Evolutionary conservation across 2,329 filamentous ascomycete genomes (phyloP), one percentile per base, ranked within the genome.

Genomic region (Dactylellina haptotyla): DNA sequence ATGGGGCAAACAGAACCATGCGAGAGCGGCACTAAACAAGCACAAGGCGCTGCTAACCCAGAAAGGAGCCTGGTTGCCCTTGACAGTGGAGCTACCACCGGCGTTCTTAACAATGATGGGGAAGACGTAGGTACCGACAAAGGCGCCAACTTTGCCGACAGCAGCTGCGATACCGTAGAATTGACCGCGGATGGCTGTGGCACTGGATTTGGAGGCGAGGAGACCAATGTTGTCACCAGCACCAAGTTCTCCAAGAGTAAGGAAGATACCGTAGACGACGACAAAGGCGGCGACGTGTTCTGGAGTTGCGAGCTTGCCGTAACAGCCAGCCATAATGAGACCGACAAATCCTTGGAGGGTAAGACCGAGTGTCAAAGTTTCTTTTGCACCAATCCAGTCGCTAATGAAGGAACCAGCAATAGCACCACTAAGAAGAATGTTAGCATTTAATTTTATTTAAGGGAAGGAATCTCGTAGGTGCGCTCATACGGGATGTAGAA

Each of bases 181-280:
- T 79, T 91, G 87, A 1, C 93, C 93, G 39, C 93, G 87, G n/a
- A 97, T 89, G 16, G 90, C 90, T 3, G 93, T 97, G 0, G 93
- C 92, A 78, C 89, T 93, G 1, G 91, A 93, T 83, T 97, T 97
- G 50, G 90, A 90, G 0, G 93, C 93, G 28, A 96, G 81, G 0
- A 97, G 85, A 1, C 93, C 93, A 77, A 97, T 96, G 80, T 97
- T 97, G 83, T 97, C 91, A 10, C 93, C 93, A 0, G 93, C 92
- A 0, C 93, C 93, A 41, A 96, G 82, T 80, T 95, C 92, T 54
- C 91, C 91, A 0, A 94, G 84, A 0, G 89, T 86, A 0, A 92
- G 83, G 82, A 95, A 95, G 75, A 95, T 84, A 14, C 88, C 91
- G 77, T 93, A 94, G 1, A 94, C 87, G 3, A 93, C 89, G 0